Conservation (phyloP, 495 filamentous ascomycete genomes). For the Aspergillus avenaceus region DNA sequence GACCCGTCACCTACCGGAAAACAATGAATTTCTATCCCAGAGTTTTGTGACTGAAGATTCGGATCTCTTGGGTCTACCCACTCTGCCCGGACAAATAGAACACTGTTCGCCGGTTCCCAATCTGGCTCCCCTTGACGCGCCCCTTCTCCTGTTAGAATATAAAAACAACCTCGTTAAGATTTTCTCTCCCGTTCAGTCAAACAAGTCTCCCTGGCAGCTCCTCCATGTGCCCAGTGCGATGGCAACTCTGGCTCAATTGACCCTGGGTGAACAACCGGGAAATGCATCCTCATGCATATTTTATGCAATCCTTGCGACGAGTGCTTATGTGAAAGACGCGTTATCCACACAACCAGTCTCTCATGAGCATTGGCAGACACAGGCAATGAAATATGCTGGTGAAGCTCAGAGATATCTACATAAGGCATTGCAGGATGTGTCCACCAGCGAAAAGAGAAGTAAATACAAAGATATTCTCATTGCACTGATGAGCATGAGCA, state of each 20-base stretch:
- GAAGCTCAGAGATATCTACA: conserved; percentile 16
- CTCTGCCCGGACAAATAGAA: no score
- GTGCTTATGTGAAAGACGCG: conserved; percentile 15
- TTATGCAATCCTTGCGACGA: conserved; percentile 19
- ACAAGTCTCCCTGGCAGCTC: conserved; percentile 23
- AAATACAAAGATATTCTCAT: conserved; percentile 30
- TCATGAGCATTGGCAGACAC: conserved; percentile 1
- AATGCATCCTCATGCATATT: conserved; percentile 19
- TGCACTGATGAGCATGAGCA: conserved; percentile 21
- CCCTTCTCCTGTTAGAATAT: not conserved
- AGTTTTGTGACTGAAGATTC: no score
- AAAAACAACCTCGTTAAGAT: conserved; percentile 15
- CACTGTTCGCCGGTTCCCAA: no score
- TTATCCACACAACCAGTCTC: conserved; percentile 5
- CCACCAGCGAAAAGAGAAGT: conserved; percentile 12
- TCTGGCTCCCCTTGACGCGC: not conserved
- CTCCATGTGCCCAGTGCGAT: conserved; percentile 22
- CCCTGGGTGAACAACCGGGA: conserved; percentile 15
- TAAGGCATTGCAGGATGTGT: conserved; percentile 15
- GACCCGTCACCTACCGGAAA: no score
- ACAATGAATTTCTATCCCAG: no score
- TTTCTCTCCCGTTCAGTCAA: conserved; percentile 17
- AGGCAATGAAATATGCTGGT: not conserved
- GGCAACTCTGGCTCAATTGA: conserved; percentile 18
- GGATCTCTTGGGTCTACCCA: no score